A percentile compares a stretch with the other conserved stretches of the same genome.
phyloP scores from a whole-genome alignment of 768 basidiomycete genomes.

The Xerocomus potaroensis region DNA sequence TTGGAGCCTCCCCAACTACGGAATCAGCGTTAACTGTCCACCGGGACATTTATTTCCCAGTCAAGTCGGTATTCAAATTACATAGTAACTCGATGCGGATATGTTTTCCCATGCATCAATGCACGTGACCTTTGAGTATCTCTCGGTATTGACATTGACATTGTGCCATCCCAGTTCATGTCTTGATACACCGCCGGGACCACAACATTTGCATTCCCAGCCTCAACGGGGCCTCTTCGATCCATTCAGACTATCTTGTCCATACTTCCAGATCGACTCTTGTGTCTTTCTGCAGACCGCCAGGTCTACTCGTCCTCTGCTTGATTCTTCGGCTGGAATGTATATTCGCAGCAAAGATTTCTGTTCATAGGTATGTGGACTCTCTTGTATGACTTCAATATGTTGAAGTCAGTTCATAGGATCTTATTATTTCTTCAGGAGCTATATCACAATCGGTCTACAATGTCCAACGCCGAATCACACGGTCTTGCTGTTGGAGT shows the following conservation, averaged over 20 bases:
- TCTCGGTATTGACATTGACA: conserved; percentile 6
- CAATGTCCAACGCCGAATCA: conserved; percentile 25
- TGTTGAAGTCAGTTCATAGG: conserved; percentile 8
- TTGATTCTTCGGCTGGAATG: conserved; percentile 20
- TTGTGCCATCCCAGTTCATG: conserved; percentile 20
- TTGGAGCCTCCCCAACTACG: no score
- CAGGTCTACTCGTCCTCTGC: conserved; percentile 11
- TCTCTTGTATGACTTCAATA: background rate
- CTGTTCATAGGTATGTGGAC: conserved; percentile 20
- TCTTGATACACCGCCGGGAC: conserved; percentile 16
- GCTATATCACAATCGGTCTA: conserved; percentile 7
- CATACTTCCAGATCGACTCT: conserved; percentile 17
- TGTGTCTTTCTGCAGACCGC: conserved; percentile 3
- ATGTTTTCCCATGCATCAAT: conserved; percentile 10
- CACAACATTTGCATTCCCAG: conserved; percentile 5
- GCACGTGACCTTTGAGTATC: conserved; percentile 23
- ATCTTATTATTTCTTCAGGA: conserved; percentile 6
- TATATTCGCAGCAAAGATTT: conserved; percentile 10
- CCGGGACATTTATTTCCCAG: no score
- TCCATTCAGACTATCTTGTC: conserved; percentile 18
- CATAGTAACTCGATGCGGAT: no score
- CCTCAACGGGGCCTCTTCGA: conserved; percentile 8
- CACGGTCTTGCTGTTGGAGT: conserved; percentile 10
- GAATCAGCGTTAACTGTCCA: no score
- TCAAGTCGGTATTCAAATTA: no score